Evolutionary conservation across 352 stramenopile genomes (phyloP).

Genomic region (Blastocystis sp.): DNA sequence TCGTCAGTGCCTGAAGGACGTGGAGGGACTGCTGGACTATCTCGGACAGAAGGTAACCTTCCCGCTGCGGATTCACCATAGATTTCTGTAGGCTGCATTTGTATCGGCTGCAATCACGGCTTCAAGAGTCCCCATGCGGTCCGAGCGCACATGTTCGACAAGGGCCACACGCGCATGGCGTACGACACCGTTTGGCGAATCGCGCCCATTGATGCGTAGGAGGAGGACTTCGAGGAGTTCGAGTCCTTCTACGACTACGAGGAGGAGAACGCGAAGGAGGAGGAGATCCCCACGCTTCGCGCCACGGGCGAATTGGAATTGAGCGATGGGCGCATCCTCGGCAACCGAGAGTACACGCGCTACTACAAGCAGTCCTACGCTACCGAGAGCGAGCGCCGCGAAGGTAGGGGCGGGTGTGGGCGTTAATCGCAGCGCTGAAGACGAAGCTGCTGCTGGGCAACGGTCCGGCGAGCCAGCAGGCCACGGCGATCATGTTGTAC

Average conservation of each 20-base stretch:
- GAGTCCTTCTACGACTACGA: conserved; percentile 74
- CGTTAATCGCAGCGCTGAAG: neutral
- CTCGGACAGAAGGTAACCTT: conserved; percentile 81
- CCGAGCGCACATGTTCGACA: conserved; percentile 86
- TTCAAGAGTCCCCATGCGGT: conserved; percentile 82
- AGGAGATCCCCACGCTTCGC: conserved; percentile 20
- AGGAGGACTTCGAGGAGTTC: conserved; percentile 76
- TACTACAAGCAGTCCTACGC: conserved; percentile 86
- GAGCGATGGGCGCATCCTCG: conserved; percentile 79
- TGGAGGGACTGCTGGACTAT: conserved; percentile 82
- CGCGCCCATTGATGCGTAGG: conserved; percentile 62
- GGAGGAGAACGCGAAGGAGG: conserved; percentile 72
- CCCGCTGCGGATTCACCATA: too few relatives aligned
- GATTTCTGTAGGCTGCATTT: conserved; percentile 86
- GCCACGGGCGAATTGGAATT: conserved; percentile 84
- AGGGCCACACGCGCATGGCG: conserved; percentile 84
- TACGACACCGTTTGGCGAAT: conserved; percentile 78
- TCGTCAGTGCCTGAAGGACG: conserved; percentile 82
- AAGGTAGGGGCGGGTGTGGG: neutral
- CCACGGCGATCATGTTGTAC: conserved; percentile 3
- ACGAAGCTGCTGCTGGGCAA: conserved; percentile 38
- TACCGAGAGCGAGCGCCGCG: conserved; percentile 75
- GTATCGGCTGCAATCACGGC: conserved; percentile 77
- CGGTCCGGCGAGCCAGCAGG: neutral
- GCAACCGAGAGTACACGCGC: conserved; percentile 81